A percentile compares a stretch with the other conserved stretches of the same genome.
Evolutionary conservation across 306 rosid species (phyloP).

Genomic region (Prinsepia uniflora): DNA sequence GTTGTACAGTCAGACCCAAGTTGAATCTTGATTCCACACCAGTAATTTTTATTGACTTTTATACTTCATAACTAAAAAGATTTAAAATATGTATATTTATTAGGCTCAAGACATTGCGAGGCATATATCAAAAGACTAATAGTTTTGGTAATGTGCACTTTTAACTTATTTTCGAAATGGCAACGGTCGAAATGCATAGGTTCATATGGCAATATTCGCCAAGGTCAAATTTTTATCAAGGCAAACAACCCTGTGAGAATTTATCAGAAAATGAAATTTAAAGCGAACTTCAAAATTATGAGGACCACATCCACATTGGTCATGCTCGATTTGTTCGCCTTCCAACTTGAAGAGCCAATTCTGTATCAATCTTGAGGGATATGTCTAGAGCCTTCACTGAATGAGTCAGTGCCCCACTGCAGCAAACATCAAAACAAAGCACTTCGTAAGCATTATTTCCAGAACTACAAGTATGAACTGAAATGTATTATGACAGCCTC

Average conservation of each 20-base stretch:
- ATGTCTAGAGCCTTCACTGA: constrained; percentile 92
- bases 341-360: constrained; percentile 87
- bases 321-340: constrained; percentile 85
- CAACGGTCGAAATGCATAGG: no score
- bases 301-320: neutral
- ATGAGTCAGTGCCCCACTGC: constrained; percentile 93
- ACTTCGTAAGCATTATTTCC: neutral
- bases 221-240: neutral
- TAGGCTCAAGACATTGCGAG: no score
- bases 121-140: no score
- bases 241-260: neutral
- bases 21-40: neutral
- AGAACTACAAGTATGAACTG: neutral
- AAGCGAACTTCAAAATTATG: no score
- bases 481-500: neutral
- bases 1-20: constrained; percentile 32
- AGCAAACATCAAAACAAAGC: constrained; percentile 30
- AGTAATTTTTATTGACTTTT: no score
- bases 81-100: no score
- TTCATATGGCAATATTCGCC: no score
- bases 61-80: no score
- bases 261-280: constrained; percentile 2
- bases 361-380: constrained; percentile 91
- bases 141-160: no score
- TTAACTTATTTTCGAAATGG: no score